Base-by-base conservation (phyloP, 140 eudicot species). In the Cichorium intybus region DNA sequence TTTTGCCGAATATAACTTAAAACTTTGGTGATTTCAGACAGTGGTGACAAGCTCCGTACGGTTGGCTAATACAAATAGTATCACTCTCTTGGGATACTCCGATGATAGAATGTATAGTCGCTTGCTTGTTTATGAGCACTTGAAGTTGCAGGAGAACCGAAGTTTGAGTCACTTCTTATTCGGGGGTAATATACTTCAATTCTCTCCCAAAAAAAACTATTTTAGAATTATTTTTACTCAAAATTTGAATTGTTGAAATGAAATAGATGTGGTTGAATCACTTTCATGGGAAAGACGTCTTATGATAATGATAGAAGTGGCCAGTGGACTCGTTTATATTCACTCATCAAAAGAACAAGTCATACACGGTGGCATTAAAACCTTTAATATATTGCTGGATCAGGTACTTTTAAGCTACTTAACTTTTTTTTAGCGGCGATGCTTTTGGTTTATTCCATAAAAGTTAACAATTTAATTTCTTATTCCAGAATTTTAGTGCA, bases 71-170 rank as follows among this genome's bases (percentile, higher is more conserved):
- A 52, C 66, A 26, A 60, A 60, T 60, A 24, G 37, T 34, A 7
- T 18, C 9, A 60, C 17, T 7, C n/a, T 35, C 24, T 60, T 35
- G 66, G 66, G 66, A 34, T 60, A 37, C 52, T 35, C 17, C 33
- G 5, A 11, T 16, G 17, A 37, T 18, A 21, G 16, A 16, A n/a
- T 10, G 28, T 1, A 18, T 12, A n/a, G 37, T 0, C 7, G 14
- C 50, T 35, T 60, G 8, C 27, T 17, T 60, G 51, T 60, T 33
- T 37, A 18, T 11, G 66, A 60, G 16, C 23, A 60, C 51, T 16
- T 21, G 66, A 20, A 39, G 0, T 11, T 39, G n/a, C n/a, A n/a
- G 6, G 10, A 34, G 50, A 60, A 34, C 6, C 7, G 52, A 37
- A 60, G 26, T 14, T 35, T 35, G 5, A 24, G 23, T 10, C 12